These are phyloP conservation scores for Sporobolomyces roseus DNA, from an alignment of 768 basidiomycete genomes.

Conservation along the genomic window DNA sequence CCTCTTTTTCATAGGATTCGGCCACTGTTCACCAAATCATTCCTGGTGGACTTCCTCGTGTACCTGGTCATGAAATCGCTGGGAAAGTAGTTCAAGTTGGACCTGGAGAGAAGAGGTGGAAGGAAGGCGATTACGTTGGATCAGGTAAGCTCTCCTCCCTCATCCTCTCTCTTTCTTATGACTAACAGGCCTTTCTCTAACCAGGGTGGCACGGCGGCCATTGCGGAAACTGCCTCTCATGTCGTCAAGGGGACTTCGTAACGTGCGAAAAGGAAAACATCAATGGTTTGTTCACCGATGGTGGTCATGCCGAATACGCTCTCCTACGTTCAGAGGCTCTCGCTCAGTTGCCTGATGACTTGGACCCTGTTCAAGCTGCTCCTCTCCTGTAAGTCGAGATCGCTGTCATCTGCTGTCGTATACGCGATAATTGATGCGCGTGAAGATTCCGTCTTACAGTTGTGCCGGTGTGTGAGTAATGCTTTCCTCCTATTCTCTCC, in stretches of 20 bases:
- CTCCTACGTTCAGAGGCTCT: slow-evolving; percentile 43
- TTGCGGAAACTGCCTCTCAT: slow-evolving; percentile 5
- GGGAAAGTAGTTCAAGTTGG: slow-evolving; percentile 42
- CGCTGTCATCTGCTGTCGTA: not conserved
- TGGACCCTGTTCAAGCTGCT: slow-evolving; percentile 39
- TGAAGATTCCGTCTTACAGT: not conserved
- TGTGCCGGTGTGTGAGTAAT: not conserved
- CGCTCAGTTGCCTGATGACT: slow-evolving; percentile 25
- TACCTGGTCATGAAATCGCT: slow-evolving; percentile 40
- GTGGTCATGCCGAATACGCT: slow-evolving; percentile 44
- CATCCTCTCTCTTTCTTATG: no score
- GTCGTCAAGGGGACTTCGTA: slow-evolving; percentile 25
- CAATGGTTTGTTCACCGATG: slow-evolving; percentile 41
- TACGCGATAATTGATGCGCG: not conserved
- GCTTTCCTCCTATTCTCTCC: not conserved
- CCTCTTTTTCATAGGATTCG: no score
- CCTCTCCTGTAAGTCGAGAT: slow-evolving; percentile 23
- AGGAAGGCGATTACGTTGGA: slow-evolving; percentile 44
- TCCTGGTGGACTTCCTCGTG: slow-evolving; percentile 20
- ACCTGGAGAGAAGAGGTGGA: slow-evolving; percentile 36
- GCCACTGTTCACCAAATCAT: slow-evolving; percentile 18
- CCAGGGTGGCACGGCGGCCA: slow-evolving; percentile 39
- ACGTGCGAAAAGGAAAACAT: slow-evolving; percentile 43
- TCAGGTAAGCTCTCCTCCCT: not conserved
- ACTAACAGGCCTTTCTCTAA: no score